Conservation (phyloP, 1,284 basidiomycete species). For the Ceratobasidium sp. region DNA sequence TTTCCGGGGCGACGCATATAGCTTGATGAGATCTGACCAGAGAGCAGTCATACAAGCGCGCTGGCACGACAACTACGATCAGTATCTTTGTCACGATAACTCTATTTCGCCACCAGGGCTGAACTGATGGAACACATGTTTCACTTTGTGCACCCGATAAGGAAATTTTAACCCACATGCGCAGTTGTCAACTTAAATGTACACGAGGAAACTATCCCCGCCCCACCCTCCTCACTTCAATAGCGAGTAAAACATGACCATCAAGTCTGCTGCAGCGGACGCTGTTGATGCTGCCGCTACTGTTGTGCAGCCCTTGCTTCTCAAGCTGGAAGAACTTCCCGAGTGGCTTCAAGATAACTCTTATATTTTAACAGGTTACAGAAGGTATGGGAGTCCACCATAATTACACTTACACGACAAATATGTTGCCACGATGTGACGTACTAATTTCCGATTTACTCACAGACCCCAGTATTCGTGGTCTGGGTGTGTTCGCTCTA, state of each 20-base stretch:
- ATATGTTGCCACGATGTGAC: not conserved
- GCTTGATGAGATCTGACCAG: too few relatives aligned
- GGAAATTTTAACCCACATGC: not conserved
- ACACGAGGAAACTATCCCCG: not conserved
- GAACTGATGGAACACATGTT: not conserved
- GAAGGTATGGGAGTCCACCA: constrained; percentile 1
- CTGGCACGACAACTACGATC: too few relatives aligned
- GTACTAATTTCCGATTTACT: not conserved
- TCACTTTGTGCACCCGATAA: constrained; percentile 20
- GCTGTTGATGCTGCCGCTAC: constrained; percentile 18
- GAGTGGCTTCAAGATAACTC: constrained; percentile 36
- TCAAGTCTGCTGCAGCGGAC: constrained; percentile 11
- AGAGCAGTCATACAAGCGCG: too few relatives aligned
- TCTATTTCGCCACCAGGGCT: constrained; percentile 6
- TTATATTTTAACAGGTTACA: constrained; percentile 35
- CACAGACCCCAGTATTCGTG: constrained; percentile 69
- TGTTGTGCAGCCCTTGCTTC: constrained; percentile 24
- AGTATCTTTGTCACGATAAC: too few relatives aligned
- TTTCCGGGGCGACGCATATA: too few relatives aligned
- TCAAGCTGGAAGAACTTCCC: constrained; percentile 26
- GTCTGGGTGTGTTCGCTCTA: constrained; percentile 69
- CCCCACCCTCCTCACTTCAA: not conserved
- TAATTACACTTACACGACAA: not conserved
- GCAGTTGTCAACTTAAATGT: constrained; percentile 8
- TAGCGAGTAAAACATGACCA: not conserved